Conservation (phyloP, 495 filamentous ascomycete genomes). For the Aspergillus ostianus region DNA sequence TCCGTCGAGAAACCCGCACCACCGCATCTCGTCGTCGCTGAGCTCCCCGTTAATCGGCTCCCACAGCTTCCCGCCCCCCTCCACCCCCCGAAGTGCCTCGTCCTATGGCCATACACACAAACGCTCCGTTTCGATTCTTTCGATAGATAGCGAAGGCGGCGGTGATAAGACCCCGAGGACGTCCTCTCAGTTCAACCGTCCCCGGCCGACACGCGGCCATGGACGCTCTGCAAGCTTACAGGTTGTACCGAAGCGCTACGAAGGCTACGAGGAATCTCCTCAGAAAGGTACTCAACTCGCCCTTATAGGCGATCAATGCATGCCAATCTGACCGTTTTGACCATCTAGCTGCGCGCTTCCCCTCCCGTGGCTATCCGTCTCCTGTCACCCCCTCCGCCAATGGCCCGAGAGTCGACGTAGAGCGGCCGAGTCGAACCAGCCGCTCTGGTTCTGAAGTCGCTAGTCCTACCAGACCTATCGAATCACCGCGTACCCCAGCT, state of each 20-base stretch:
- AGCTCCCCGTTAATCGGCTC: constrained; percentile 42
- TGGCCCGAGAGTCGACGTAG: constrained; percentile 32
- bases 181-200: constrained; percentile 37
- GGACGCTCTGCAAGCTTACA: constrained; percentile 82
- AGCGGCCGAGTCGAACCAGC: constrained; percentile 23
- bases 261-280: constrained; percentile 39
- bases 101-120: constrained; percentile 53
- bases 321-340: constrained; percentile 6
- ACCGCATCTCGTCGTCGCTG: constrained; percentile 46
- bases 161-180: constrained; percentile 41
- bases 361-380: constrained; percentile 29
- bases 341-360: constrained; percentile 24
- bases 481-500: constrained; percentile 29
- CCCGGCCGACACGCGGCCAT: constrained; percentile 60
- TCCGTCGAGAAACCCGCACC: constrained; percentile 34
- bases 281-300: constrained; percentile 38
- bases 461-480: constrained; percentile 28
- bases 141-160: constrained; percentile 66
- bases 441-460: constrained; percentile 26
- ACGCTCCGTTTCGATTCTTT: constrained; percentile 92
- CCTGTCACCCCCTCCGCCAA: constrained; percentile 25
- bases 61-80: constrained; percentile 48
- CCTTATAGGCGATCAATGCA: neutral
- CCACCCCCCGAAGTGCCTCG: constrained; percentile 38
- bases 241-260: constrained; percentile 59